phyloP scores from a whole-genome alignment of 2,329 filamentous ascomycete genomes.

The Myriosclerotinia curreyana region DNA sequence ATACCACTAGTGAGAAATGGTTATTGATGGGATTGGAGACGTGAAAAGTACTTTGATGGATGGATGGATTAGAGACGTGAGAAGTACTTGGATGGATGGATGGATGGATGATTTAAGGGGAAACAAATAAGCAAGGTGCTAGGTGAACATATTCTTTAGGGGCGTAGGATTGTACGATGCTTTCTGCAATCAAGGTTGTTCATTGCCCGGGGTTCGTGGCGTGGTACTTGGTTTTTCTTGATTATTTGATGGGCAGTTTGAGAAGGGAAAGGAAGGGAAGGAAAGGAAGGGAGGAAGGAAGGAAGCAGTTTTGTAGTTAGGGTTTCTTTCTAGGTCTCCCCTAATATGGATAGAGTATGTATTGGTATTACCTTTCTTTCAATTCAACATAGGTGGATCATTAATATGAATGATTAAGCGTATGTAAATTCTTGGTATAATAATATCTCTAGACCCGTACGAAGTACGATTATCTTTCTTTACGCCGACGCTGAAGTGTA shows the following conservation, averaged over 20 bases:
- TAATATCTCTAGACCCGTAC: too few relatives aligned
- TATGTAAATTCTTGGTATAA: too few relatives aligned
- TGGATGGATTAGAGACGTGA: conserved; percentile 80
- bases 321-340: neutral
- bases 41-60: conserved; percentile 43
- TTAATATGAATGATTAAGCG: neutral
- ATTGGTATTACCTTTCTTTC: neutral
- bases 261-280: too few relatives aligned
- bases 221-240: neutral
- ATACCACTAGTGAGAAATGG: conserved; percentile 75
- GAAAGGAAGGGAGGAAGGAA: too few relatives aligned
- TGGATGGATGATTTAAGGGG: neutral
- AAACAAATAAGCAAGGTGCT: conserved; percentile 9
- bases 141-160: conserved; percentile 1
- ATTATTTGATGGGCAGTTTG: neutral
- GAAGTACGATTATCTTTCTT: too few relatives aligned
- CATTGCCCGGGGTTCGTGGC: conserved; percentile 18
- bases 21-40: conserved; percentile 86
- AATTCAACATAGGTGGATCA: neutral
- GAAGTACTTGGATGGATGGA: neutral
- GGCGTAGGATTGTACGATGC: conserved; percentile 11
- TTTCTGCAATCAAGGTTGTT: conserved; percentile 14
- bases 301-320: neutral
- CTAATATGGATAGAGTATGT: neutral
- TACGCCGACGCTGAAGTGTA: too few relatives aligned